These are phyloP conservation scores for Fusarium humuli DNA, from an alignment of 2,329 filamentous ascomycete species.

Conservation along the genomic window DNA sequence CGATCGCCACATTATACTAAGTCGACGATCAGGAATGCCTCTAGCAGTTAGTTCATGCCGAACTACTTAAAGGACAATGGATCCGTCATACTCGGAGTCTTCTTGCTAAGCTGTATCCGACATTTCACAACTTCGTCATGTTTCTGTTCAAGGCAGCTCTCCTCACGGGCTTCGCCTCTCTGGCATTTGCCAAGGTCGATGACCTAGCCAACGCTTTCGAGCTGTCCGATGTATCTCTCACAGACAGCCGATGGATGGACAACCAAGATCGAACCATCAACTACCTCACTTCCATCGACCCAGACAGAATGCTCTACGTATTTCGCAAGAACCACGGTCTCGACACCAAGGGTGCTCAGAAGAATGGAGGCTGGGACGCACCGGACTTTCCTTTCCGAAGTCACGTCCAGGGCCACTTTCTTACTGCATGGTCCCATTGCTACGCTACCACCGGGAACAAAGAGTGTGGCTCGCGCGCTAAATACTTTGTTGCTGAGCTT, in stretches of 20 bases:
- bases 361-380: conserved; percentile 65
- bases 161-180: conserved; percentile 2
- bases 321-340: conserved; percentile 32
- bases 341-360: conserved; percentile 56
- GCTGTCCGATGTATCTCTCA: conserved; percentile 19
- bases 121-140: neutral
- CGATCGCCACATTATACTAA: neutral
- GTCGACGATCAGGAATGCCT: too few relatives aligned
- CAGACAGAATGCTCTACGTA: conserved; percentile 29
- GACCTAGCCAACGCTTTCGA: conserved; percentile 23
- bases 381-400: conserved; percentile 65
- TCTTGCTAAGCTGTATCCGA: neutral
- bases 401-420: conserved; percentile 63
- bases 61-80: conserved; percentile 1
- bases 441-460: conserved; percentile 57
- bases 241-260: conserved; percentile 37
- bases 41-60: neutral
- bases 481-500: conserved; percentile 59
- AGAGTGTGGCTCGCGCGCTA: conserved; percentile 59
- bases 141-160: conserved; percentile 20
- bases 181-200: neutral
- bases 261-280: conserved; percentile 34
- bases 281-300: conserved; percentile 25
- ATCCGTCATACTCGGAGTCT: neutral
- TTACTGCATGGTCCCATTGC: conserved; percentile 63